A percentile compares a stretch with the other conserved stretches of the same genome.
Evolutionary conservation across 768 basidiomycete species (phyloP).

Genomic region (Collybia sp.): DNA sequence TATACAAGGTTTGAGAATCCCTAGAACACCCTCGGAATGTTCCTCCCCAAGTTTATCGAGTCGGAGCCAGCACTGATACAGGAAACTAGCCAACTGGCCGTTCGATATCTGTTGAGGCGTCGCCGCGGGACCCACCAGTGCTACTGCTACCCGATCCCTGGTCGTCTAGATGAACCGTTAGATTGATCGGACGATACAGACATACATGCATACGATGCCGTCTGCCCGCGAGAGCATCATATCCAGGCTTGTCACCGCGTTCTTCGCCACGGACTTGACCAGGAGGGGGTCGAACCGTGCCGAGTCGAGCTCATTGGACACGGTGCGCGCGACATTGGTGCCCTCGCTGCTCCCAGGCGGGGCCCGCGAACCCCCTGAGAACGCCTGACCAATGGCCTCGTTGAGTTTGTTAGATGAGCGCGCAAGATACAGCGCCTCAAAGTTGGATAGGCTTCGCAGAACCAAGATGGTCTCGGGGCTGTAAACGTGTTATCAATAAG

Average conservation of each 20-base stretch:
- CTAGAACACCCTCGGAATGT: conserved; percentile 55
- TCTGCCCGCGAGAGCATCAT: conserved; percentile 61
- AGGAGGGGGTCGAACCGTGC: conserved; percentile 91
- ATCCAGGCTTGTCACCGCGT: conserved; percentile 66
- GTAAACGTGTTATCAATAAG: conserved; percentile 3
- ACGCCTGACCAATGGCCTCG: conserved; percentile 74
- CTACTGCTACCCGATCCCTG: conserved; percentile 74
- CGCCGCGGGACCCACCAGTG: conserved; percentile 70
- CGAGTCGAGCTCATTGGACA: conserved; percentile 90
- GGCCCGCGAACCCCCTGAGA: conserved; percentile 62
- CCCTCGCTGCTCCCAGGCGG: conserved; percentile 79
- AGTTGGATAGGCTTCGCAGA: conserved; percentile 74
- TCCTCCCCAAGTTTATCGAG: conserved; percentile 65
- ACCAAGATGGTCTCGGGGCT: conserved; percentile 92
- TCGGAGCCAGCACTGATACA: conserved; percentile 73
- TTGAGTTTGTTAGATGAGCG: conserved; percentile 80
- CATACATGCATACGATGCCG: conserved; percentile 49
- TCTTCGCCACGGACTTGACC: conserved; percentile 73
- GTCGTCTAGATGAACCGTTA: conserved; percentile 42
- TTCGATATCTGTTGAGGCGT: conserved; percentile 79
- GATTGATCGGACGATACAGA: neutral
- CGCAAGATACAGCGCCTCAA: conserved; percentile 87
- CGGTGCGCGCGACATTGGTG: conserved; percentile 64
- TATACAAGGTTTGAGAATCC: conserved; percentile 50
- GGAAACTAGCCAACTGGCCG: conserved; percentile 68